Evolutionary conservation across 352 stramenopile species (phyloP).

Genomic region (Phytophthora niederhauseri): DNA sequence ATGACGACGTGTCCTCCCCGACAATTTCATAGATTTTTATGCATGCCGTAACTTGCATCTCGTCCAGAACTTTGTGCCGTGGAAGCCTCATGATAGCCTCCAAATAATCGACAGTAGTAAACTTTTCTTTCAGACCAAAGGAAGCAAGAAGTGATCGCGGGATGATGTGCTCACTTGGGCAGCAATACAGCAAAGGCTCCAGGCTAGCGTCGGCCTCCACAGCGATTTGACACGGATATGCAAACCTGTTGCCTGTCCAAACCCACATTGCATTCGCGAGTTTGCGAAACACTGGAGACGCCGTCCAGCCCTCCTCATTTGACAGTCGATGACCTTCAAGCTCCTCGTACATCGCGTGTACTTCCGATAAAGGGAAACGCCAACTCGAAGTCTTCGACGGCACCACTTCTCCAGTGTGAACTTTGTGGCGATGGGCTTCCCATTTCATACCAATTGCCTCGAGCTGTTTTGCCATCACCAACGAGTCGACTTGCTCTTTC

Average conservation of each 20-base stretch:
- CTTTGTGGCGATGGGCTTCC: conserved; percentile 28
- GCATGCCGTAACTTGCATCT: conserved; percentile 43
- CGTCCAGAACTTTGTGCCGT: conserved; percentile 26
- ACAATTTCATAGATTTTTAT: conserved; percentile 58
- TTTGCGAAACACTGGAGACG: conserved; percentile 39
- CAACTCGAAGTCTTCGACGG: conserved; percentile 15
- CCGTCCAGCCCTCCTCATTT: conserved; percentile 37
- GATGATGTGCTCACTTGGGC: conserved; percentile 63
- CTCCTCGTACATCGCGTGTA: conserved; percentile 59
- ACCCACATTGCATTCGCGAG: conserved; percentile 62
- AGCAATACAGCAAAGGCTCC: conserved; percentile 66
- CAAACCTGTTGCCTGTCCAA: conserved; percentile 73
- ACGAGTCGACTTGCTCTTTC: conserved; percentile 43
- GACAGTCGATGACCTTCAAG: conserved; percentile 45
- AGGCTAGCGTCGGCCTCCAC: conserved; percentile 46
- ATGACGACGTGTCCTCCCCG: conserved; percentile 29
- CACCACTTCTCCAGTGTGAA: conserved; percentile 1
- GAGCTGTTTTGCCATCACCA: conserved; percentile 60
- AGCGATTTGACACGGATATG: conserved; percentile 57
- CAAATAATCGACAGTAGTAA: conserved; percentile 61
- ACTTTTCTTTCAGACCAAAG: conserved; percentile 60
- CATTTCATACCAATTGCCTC: conserved; percentile 48
- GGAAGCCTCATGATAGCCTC: conserved; percentile 56
- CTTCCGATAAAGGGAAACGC: conserved; percentile 51
- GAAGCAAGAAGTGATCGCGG: conserved; percentile 58